phyloP scores from a whole-genome alignment of 352 stramenopile genomes.

The Plasmopara halstedii region DNA sequence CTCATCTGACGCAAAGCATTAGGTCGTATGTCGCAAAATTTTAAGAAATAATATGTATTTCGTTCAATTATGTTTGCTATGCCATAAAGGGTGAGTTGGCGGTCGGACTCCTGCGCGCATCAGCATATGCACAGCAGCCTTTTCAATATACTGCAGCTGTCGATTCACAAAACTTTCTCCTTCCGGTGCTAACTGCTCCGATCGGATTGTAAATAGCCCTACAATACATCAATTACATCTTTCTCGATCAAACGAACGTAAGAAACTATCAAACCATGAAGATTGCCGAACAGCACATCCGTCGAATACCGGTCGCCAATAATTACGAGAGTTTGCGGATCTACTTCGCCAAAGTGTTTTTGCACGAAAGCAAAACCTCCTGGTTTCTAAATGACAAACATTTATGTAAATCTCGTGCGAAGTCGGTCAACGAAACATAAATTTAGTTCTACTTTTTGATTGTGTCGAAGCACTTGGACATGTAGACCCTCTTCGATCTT shows the following conservation, averaged over 20 bases:
- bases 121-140: slow-evolving; percentile 44
- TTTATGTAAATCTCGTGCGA: no score
- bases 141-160: slow-evolving; percentile 66
- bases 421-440: background rate
- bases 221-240: slow-evolving; percentile 1
- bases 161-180: slow-evolving; percentile 61
- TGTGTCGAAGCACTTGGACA: slow-evolving; percentile 87
- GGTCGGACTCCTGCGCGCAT: slow-evolving; percentile 31
- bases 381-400: slow-evolving; percentile 73
- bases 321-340: slow-evolving; percentile 87
- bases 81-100: slow-evolving; percentile 37
- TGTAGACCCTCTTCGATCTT: slow-evolving; percentile 76
- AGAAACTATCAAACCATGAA: slow-evolving; percentile 63
- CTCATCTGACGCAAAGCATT: slow-evolving; percentile 1
- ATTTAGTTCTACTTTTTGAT: slow-evolving; percentile 60
- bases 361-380: slow-evolving; percentile 84
- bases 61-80: no score
- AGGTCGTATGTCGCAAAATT: no score
- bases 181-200: slow-evolving; percentile 66
- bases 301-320: slow-evolving; percentile 96
- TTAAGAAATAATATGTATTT: no score
- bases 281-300: slow-evolving; percentile 96
- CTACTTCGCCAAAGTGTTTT: slow-evolving; percentile 68
- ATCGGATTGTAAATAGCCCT: slow-evolving; percentile 96
- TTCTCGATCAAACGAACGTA: no score